A percentile compares a stretch with the other conserved stretches of the same genome.
Conservation (phyloP, 1,284 basidiomycete genomes). For the Apiotrichum mycotoxinovorans region DNA sequence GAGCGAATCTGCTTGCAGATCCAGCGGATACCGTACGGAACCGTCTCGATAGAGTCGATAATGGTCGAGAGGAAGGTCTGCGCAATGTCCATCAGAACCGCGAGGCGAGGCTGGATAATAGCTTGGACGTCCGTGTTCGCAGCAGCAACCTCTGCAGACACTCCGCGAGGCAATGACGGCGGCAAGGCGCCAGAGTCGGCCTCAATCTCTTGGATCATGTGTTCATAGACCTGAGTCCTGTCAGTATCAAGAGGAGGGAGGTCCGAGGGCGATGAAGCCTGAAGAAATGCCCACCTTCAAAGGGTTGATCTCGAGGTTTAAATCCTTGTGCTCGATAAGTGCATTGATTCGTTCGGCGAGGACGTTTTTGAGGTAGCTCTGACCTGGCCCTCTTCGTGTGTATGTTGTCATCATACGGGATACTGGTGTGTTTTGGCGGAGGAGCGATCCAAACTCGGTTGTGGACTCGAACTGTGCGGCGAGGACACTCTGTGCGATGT, state of each 20-base stretch:
- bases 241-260: background rate
- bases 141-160: constrained; percentile 87
- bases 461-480: constrained; percentile 98
- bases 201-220: constrained; percentile 97
- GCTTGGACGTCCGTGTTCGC: constrained; percentile 93
- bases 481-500: constrained; percentile 72
- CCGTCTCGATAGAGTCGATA: constrained; percentile 94
- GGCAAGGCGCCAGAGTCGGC: constrained; percentile 91
- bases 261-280: background rate
- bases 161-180: constrained; percentile 81
- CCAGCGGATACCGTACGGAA: constrained; percentile 98
- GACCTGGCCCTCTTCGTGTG: constrained; percentile 93
- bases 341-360: constrained; percentile 96
- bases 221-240: constrained; percentile 75
- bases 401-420: constrained; percentile 99
- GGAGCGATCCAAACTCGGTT: constrained; percentile 92
- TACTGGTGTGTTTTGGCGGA: constrained; percentile 97
- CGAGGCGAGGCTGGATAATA: constrained; percentile 90
- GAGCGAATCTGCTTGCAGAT: constrained; percentile 99
- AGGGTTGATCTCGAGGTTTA: constrained; percentile 97
- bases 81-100: constrained; percentile 99
- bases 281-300: constrained; percentile 66
- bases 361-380: constrained; percentile 94
- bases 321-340: constrained; percentile 95
- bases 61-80: constrained; percentile 97